These are phyloP conservation scores for Puccinia coronata DNA, from an alignment of 1,284 basidiomycete genomes.

Conservation along the genomic window DNA sequence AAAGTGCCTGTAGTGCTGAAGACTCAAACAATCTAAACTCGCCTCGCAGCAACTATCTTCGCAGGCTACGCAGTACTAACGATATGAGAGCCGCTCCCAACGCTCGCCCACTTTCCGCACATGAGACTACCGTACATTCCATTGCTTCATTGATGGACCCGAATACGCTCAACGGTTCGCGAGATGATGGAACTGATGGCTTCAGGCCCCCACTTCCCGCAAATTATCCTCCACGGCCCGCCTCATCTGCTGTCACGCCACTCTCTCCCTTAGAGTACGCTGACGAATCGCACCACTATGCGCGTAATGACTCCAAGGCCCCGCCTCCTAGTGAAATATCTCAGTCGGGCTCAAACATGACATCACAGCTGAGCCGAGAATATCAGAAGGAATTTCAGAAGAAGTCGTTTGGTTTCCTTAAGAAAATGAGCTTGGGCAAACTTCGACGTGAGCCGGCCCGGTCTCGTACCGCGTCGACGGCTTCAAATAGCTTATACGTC, in stretches of 20 bases:
- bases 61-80: slow-evolving; percentile 35
- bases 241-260: slow-evolving; percentile 6
- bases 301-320: not conserved
- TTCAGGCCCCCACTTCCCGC: not conserved
- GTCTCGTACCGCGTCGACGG: slow-evolving; percentile 26
- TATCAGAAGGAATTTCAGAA: too few relatives aligned
- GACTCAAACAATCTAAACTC: not conserved
- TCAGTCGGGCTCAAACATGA: not conserved
- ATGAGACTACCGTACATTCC: not conserved
- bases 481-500: slow-evolving; percentile 7
- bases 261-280: not conserved
- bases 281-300: not conserved
- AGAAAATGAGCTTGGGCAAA: slow-evolving; percentile 48
- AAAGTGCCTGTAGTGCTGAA: slow-evolving; percentile 18
- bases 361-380: slow-evolving; percentile 9
- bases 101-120: slow-evolving; percentile 23
- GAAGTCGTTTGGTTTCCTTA: slow-evolving; percentile 49
- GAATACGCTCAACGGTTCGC: not conserved
- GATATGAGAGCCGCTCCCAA: not conserved
- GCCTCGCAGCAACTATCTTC: slow-evolving; percentile 15
- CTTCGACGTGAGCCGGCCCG: slow-evolving; percentile 32
- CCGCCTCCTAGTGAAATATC: not conserved
- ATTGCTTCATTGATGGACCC: slow-evolving; percentile 19
- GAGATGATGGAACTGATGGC: slow-evolving; percentile 12
- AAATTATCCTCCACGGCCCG: slow-evolving; percentile 1